phyloP scores from a whole-genome alignment of 202 grass and related monocot species.

The Musa balbisiana region DNA sequence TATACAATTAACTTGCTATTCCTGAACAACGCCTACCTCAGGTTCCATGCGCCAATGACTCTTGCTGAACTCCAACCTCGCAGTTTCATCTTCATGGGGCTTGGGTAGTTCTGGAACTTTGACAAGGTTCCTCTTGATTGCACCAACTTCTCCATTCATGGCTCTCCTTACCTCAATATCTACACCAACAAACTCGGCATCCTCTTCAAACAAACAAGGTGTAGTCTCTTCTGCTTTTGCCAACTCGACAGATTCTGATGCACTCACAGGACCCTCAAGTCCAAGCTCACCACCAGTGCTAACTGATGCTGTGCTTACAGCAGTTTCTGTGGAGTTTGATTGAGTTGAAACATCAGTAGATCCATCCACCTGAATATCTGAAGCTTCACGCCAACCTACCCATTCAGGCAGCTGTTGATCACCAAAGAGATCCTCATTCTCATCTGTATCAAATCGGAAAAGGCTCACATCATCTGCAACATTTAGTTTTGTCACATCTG shows the following conservation, averaged over 20 bases:
- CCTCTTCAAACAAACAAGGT: slow-evolving; percentile 22
- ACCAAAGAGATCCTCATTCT: slow-evolving; percentile 24
- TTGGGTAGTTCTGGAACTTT: slow-evolving; percentile 1
- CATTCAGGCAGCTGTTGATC: slow-evolving; percentile 27
- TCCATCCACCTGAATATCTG: slow-evolving; percentile 19
- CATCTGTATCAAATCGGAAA: slow-evolving; percentile 20
- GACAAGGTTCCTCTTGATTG: slow-evolving; percentile 14
- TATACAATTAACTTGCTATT: slow-evolving; percentile 2
- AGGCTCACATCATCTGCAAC: slow-evolving; percentile 14
- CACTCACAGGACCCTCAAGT: neutral
- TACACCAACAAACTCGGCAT: slow-evolving; percentile 27
- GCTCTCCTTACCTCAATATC: slow-evolving; percentile 17
- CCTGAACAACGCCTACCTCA: slow-evolving; percentile 26
- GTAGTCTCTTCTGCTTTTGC: neutral
- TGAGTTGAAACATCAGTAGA: slow-evolving; percentile 4
- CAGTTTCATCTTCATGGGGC: slow-evolving; percentile 11
- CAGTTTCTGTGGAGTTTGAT: neutral
- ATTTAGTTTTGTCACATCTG: neutral
- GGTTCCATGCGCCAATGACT: slow-evolving; percentile 20
- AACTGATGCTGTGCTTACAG: neutral
- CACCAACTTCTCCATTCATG: slow-evolving; percentile 3
- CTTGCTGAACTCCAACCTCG: slow-evolving; percentile 18
- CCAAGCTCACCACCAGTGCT: neutral
- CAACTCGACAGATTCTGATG: neutral
- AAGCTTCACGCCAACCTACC: slow-evolving; percentile 26